Percentiles rank a stretch among this genome's conserved stretches.
These are phyloP conservation scores for Penicillium diatomitis DNA, from an alignment of 495 filamentous ascomycete genomes.

Conservation along the genomic window DNA sequence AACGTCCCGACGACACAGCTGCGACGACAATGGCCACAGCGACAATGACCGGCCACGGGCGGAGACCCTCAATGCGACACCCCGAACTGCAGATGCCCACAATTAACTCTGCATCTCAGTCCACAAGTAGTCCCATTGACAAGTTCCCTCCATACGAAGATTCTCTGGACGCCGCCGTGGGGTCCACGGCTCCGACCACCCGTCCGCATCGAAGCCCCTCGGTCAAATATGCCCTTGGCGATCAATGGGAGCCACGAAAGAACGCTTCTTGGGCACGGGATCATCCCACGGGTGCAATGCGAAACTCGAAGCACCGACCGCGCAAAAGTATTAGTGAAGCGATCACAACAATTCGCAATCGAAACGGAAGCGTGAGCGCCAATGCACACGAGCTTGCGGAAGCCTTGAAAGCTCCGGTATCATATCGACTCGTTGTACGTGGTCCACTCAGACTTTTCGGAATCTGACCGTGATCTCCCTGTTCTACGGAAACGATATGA, in stretches of 20 bases:
- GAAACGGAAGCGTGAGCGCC: constrained; percentile 75
- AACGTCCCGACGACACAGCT: neutral
- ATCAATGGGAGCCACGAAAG: constrained; percentile 33
- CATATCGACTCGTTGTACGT: constrained; percentile 76
- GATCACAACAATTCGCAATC: constrained; percentile 65
- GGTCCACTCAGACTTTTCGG: neutral
- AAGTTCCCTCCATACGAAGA: constrained; percentile 37
- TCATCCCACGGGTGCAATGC: constrained; percentile 32
- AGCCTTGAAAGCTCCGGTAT: constrained; percentile 82
- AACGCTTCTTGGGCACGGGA: constrained; percentile 23
- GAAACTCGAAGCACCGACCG: constrained; percentile 50
- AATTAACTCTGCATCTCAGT: constrained; percentile 20
- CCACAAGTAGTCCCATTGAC: constrained; percentile 33
- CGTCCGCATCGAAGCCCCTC: constrained; percentile 18
- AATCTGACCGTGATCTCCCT: no score
- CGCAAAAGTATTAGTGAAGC: constrained; percentile 84
- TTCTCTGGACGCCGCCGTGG: constrained; percentile 22
- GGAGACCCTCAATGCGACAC: constrained; percentile 36
- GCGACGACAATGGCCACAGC: constrained; percentile 32
- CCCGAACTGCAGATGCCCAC: constrained; percentile 27
- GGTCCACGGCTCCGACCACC: constrained; percentile 3
- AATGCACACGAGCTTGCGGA: constrained; percentile 91
- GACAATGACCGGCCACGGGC: constrained; percentile 36
- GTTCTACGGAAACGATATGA: no score
- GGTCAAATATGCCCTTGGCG: constrained; percentile 24